Evolutionary conservation across 108 stramenopile genomes (phyloP).

Genomic region (Nannochloropsis gaditana): DNA sequence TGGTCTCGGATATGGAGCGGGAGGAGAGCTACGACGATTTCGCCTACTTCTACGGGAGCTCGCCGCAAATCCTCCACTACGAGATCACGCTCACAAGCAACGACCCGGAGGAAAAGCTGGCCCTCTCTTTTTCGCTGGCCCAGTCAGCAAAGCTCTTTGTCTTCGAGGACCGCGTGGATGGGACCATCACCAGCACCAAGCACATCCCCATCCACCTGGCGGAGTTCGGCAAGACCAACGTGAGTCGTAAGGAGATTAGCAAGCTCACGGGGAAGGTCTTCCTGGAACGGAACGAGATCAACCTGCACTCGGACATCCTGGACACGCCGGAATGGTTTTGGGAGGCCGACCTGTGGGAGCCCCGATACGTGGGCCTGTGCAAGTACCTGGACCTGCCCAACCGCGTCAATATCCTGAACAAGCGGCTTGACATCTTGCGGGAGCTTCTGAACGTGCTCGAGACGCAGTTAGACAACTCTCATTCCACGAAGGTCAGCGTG

Average conservation of each 20-base stretch:
- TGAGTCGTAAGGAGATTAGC: slow-evolving; percentile 46
- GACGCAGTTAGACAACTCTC: slow-evolving; percentile 36
- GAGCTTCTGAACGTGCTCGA: slow-evolving; percentile 59
- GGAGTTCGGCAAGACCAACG: slow-evolving; percentile 48
- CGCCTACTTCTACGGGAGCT: slow-evolving; percentile 20
- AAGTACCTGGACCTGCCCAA: slow-evolving; percentile 55
- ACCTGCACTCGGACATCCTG: slow-evolving; percentile 61
- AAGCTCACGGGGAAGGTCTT: slow-evolving; percentile 50
- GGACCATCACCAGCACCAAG: slow-evolving; percentile 45
- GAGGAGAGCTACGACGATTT: slow-evolving; percentile 19
- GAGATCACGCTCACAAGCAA: slow-evolving; percentile 41
- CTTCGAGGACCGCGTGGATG: slow-evolving; percentile 53
- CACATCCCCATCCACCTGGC: slow-evolving; percentile 52
- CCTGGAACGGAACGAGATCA: slow-evolving; percentile 56
- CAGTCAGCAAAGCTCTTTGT: slow-evolving; percentile 60
- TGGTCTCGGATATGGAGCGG: slow-evolving; percentile 13
- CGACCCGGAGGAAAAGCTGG: slow-evolving; percentile 54
- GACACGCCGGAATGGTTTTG: slow-evolving; percentile 59
- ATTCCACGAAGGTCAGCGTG: slow-evolving; percentile 18
- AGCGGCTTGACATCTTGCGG: slow-evolving; percentile 56
- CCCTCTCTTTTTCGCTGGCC: slow-evolving; percentile 56
- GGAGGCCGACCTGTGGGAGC: slow-evolving; percentile 59
- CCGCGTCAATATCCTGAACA: slow-evolving; percentile 58
- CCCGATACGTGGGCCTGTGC: slow-evolving; percentile 44
- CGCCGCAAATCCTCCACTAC: background rate